phyloP scores from a whole-genome alignment of 2,329 filamentous ascomycete genomes.

The Cladosporium sp. region DNA sequence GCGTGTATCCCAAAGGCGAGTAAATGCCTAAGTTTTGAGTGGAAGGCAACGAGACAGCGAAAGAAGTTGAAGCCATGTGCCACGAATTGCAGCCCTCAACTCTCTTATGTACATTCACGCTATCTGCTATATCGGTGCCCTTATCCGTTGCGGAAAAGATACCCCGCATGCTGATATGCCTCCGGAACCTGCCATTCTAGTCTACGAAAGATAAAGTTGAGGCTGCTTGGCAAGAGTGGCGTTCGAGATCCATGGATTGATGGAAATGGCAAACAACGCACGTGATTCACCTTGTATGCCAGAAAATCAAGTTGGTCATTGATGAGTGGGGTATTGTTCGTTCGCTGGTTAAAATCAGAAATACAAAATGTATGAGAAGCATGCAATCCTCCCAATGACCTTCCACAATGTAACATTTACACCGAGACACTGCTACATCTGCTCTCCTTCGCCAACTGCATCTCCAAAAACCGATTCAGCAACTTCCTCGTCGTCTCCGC shows the following conservation, averaged over 20 bases:
- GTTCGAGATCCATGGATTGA: neutral
- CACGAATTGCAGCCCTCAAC: neutral
- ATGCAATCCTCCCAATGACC: neutral
- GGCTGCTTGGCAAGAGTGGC: neutral
- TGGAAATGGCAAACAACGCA: neutral
- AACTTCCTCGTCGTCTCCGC: constrained; percentile 45
- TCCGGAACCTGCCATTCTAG: neutral
- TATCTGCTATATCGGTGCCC: neutral
- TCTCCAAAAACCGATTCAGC: constrained; percentile 41
- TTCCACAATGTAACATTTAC: neutral
- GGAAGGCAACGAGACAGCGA: neutral
- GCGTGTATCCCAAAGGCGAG: neutral
- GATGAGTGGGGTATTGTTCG: neutral
- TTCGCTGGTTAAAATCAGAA: neutral
- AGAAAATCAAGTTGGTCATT: neutral
- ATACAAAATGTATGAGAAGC: neutral
- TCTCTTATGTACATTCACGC: neutral
- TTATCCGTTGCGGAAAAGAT: neutral
- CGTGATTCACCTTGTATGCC: neutral
- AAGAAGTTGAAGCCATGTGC: neutral
- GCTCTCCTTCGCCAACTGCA: constrained; percentile 28
- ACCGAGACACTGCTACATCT: neutral
- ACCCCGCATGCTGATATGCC: neutral
- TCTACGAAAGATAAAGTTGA: neutral
- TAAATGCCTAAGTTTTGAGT: neutral